These are phyloP conservation scores for Inonotus hispidus DNA, from an alignment of 1,284 basidiomycete genomes.

Conservation along the genomic window DNA sequence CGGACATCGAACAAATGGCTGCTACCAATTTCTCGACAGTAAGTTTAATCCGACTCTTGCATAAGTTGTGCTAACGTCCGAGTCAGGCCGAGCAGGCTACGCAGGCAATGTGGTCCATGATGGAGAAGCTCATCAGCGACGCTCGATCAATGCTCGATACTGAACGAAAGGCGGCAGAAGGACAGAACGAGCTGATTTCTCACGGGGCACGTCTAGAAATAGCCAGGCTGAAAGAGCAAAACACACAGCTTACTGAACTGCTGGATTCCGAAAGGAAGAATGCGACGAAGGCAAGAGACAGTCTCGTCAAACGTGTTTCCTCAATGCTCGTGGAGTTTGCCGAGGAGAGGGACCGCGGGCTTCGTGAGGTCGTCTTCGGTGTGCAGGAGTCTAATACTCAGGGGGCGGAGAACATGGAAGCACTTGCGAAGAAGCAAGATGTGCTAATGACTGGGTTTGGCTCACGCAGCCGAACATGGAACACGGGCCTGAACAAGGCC, in stretches of 20 bases:
- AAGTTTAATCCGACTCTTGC: conserved; percentile 21
- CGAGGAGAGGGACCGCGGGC: conserved; percentile 60
- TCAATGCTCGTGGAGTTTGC: conserved; percentile 67
- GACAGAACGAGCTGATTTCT: conserved; percentile 47
- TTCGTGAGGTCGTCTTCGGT: conserved; percentile 52
- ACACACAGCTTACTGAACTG: conserved; percentile 56
- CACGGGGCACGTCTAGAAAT: conserved; percentile 57
- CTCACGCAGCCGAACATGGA: conserved; percentile 36
- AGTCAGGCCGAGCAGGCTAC: conserved; percentile 48
- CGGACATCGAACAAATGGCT: conserved; percentile 39
- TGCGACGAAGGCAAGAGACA: conserved; percentile 61
- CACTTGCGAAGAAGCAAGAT: conserved; percentile 45
- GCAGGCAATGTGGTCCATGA: conserved; percentile 44
- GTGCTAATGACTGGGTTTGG: conserved; percentile 39
- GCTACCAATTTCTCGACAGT: conserved; percentile 36
- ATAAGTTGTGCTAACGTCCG: conserved; percentile 4
- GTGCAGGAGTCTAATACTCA: conserved; percentile 53
- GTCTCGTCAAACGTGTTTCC: conserved; percentile 69
- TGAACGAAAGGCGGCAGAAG: conserved; percentile 47
- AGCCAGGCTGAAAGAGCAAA: conserved; percentile 64
- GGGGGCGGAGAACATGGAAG: conserved; percentile 45
- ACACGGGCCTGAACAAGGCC: conserved; percentile 39
- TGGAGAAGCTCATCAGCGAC: conserved; percentile 58
- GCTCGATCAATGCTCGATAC: conserved; percentile 51
- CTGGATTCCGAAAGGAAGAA: conserved; percentile 64